These are phyloP conservation scores for Neurospora sp. DNA, from an alignment of 495 filamentous ascomycete species.

Conservation along the genomic window DNA sequence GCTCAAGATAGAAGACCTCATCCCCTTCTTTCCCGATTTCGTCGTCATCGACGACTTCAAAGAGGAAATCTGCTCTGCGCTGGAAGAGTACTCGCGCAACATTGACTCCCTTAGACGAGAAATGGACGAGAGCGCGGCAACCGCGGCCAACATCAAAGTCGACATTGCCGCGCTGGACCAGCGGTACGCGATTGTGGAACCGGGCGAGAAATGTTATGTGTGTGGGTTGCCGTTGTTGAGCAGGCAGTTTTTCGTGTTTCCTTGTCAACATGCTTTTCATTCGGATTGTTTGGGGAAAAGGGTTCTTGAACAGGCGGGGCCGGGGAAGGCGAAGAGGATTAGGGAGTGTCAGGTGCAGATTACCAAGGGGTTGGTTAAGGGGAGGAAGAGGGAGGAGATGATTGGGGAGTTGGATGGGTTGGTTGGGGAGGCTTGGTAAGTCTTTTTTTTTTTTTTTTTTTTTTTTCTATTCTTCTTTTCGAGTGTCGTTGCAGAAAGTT, in stretches of 20 bases:
- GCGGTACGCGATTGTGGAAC: constrained; percentile 92
- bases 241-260: constrained; percentile 94
- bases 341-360: constrained; percentile 75
- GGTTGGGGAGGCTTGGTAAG: constrained; percentile 52
- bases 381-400: constrained; percentile 64
- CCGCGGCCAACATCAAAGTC: constrained; percentile 76
- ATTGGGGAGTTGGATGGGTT: constrained; percentile 82
- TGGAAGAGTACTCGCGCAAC: constrained; percentile 82
- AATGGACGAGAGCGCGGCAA: constrained; percentile 87
- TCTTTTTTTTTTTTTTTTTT: constrained; percentile 2
- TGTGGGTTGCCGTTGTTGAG: constrained; percentile 78
- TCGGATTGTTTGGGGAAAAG: constrained; percentile 80
- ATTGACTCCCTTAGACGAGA: constrained; percentile 86
- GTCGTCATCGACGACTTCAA: constrained; percentile 99
- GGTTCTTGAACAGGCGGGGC: constrained; percentile 63
- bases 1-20: constrained; percentile 88
- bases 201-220: constrained; percentile 84
- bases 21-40: constrained; percentile 97
- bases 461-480: background rate
- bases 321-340: constrained; percentile 70
- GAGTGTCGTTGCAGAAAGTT: background rate
- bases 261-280: constrained; percentile 96
- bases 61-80: constrained; percentile 86
- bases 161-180: constrained; percentile 78
- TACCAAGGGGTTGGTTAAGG: constrained; percentile 54